Conservation (phyloP, 495 filamentous ascomycete genomes). For the Parachaetomium inaequale region DNA sequence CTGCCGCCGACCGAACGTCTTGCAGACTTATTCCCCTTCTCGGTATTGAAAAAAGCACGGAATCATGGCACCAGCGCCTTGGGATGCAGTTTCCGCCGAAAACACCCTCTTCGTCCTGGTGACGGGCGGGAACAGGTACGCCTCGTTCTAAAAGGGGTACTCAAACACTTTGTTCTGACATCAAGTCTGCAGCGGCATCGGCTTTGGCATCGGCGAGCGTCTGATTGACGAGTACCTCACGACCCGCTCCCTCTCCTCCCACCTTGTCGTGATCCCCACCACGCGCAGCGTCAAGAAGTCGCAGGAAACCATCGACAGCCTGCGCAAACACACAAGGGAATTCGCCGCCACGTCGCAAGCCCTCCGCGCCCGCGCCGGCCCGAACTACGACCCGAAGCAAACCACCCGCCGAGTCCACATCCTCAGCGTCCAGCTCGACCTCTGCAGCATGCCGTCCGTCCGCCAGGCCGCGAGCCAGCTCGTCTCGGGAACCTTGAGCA, state of each 20-base stretch:
- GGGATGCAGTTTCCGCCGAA: slow-evolving; percentile 46
- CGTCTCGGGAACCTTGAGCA: slow-evolving; percentile 47
- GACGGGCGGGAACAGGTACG: slow-evolving; percentile 73
- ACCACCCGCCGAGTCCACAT: slow-evolving; percentile 51
- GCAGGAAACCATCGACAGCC: slow-evolving; percentile 51
- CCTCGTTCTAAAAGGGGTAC: background rate
- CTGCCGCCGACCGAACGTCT: too few relatives aligned
- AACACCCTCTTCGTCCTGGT: slow-evolving; percentile 55
- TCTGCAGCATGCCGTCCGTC: slow-evolving; percentile 52
- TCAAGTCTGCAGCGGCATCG: slow-evolving; percentile 66
- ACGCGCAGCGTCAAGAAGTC: slow-evolving; percentile 61
- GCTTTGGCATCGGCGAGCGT: slow-evolving; percentile 79
- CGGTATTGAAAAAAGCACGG: background rate
- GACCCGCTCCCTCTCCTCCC: slow-evolving; percentile 57
- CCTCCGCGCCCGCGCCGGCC: slow-evolving; percentile 38
- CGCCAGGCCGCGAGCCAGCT: slow-evolving; percentile 45
- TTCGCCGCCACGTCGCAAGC: slow-evolving; percentile 37
- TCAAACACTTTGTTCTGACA: slow-evolving; percentile 7
- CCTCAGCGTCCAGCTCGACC: slow-evolving; percentile 54
- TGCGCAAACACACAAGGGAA: slow-evolving; percentile 51
- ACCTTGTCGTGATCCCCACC: slow-evolving; percentile 62
- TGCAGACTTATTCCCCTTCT: background rate
- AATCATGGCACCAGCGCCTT: slow-evolving; percentile 48
- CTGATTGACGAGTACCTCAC: slow-evolving; percentile 87
- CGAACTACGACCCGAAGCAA: slow-evolving; percentile 42